Base-by-base conservation (phyloP, 2,329 filamentous ascomycete genomes). In the Ophiostoma himal-ulmi region DNA sequence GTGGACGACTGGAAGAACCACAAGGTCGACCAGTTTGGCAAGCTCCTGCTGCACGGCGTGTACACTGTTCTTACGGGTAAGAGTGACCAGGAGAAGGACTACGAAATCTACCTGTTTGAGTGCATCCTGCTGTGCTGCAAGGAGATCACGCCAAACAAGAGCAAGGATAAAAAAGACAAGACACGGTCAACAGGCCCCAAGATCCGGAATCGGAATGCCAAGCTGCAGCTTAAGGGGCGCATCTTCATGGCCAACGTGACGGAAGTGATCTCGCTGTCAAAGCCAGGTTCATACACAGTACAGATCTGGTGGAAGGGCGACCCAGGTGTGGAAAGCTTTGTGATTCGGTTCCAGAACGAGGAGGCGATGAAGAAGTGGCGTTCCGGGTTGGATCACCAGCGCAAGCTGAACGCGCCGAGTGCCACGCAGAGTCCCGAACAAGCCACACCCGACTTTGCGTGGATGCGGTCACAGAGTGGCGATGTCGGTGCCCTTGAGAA, bases 241-340 rank as follows among this genome's bases (percentile, higher is more conserved):
- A 99, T 99, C 76, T 98, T 97, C 81, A 98, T 99, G 94, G 93
- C 94, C 75, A 99, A 99, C 77, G 94, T 99, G 70, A 98, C 94
- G 54, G 93, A 97, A 78, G 90, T 97, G n/a, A 84, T 97, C 60
- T 94, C 91, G 22, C 84, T 95, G 72, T 89, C 90, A 68, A 97
- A 94, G 79, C 92, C 93, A 1, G 67, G 93, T 67, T 94, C 92
- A 13, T 97, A 98, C 78, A 94, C 92, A 1, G 92, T 97, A 72
- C 94, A 98, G 78, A 98, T 99, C 70, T 97, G 94, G 85, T 99
- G 95, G 95, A 98, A 95, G 80, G 94, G 94, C 44, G 94, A 98
- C 74, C 93, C 94, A 0, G 93, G 92, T 4, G 93, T 97, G 41
- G 94, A 99, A 78, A 97, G 96, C 77, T 98, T 99, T 79, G 89